phyloP scores from a whole-genome alignment of 2,329 filamentous ascomycete genomes.

The Verticillium dahliae region DNA sequence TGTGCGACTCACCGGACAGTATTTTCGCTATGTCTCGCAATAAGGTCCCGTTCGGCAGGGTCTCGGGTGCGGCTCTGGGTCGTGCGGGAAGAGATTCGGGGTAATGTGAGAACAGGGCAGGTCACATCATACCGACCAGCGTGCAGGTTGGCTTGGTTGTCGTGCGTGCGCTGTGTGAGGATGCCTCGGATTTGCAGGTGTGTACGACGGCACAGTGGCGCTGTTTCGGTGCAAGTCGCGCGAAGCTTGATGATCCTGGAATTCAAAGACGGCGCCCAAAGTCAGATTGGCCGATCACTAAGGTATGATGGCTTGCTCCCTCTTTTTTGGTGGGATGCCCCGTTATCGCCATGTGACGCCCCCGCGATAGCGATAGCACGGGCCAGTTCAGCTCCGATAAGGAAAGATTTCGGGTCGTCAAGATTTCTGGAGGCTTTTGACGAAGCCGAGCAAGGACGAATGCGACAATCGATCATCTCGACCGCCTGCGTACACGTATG shows the following conservation, averaged over 20 bases:
- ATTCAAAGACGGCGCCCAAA: not conserved
- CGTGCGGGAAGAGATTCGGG: conserved; percentile 11
- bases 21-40: not conserved
- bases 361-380: not conserved
- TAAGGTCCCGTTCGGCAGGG: conserved; percentile 8
- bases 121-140: conserved; percentile 13
- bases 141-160: not conserved
- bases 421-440: not conserved
- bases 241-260: not conserved
- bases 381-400: not conserved
- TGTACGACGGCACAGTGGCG: not conserved
- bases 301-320: not conserved
- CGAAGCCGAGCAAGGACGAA: not conserved
- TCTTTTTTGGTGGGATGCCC: conserved; percentile 3
- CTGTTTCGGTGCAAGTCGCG: not conserved
- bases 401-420: not conserved
- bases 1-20: not conserved
- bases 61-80: conserved; percentile 11
- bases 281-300: not conserved
- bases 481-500: not conserved
- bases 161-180: not conserved
- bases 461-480: not conserved
- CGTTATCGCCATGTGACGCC: conserved; percentile 2
- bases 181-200: not conserved
- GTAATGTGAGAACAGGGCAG: conserved; percentile 3